A percentile compares a stretch with the other conserved stretches of the same genome.
These are phyloP conservation scores for Botrytis pseudocinerea DNA, from an alignment of 2,329 filamentous ascomycete genomes.

Conservation along the genomic window DNA sequence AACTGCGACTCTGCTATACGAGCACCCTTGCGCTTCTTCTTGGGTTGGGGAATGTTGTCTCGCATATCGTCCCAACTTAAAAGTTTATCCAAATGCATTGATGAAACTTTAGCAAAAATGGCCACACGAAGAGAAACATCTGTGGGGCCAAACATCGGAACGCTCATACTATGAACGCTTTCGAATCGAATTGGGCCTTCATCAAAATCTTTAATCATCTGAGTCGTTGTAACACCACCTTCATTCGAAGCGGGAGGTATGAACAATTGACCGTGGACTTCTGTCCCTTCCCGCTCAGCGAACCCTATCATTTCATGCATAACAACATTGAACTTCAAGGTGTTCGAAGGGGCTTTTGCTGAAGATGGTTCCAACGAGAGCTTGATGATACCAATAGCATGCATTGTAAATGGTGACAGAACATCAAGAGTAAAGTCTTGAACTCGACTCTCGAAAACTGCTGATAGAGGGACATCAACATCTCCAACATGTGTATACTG, in stretches of 20 bases:
- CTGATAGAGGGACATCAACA: slow-evolving; percentile 85
- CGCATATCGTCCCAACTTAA: slow-evolving; percentile 99
- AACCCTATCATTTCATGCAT: slow-evolving; percentile 97
- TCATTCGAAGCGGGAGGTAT: slow-evolving; percentile 87
- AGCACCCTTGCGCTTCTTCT: slow-evolving; percentile 53
- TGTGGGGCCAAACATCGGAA: slow-evolving; percentile 75
- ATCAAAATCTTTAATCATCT: slow-evolving; percentile 92
- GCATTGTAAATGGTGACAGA: slow-evolving; percentile 86
- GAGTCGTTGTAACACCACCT: slow-evolving; percentile 89
- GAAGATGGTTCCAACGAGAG: slow-evolving; percentile 91
- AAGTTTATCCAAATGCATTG: slow-evolving; percentile 95
- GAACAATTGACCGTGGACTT: slow-evolving; percentile 96
- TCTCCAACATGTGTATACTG: slow-evolving; percentile 92
- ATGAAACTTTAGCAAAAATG: slow-evolving; percentile 86
- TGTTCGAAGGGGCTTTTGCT: slow-evolving; percentile 86
- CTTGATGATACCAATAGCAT: slow-evolving; percentile 86
- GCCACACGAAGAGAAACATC: slow-evolving; percentile 79
- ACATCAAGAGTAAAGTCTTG: slow-evolving; percentile 94
- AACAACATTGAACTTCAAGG: slow-evolving; percentile 96
- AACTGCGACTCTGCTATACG: slow-evolving; percentile 90
- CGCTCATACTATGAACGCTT: slow-evolving; percentile 97
- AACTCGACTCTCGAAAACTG: slow-evolving; percentile 91
- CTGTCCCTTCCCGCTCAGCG: slow-evolving; percentile 89
- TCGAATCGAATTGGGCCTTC: slow-evolving; percentile 91
- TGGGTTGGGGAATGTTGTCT: slow-evolving; percentile 66